Base-by-base conservation (phyloP, 2,329 filamentous ascomycete species). In the Trichoderma oligosporum region DNA sequence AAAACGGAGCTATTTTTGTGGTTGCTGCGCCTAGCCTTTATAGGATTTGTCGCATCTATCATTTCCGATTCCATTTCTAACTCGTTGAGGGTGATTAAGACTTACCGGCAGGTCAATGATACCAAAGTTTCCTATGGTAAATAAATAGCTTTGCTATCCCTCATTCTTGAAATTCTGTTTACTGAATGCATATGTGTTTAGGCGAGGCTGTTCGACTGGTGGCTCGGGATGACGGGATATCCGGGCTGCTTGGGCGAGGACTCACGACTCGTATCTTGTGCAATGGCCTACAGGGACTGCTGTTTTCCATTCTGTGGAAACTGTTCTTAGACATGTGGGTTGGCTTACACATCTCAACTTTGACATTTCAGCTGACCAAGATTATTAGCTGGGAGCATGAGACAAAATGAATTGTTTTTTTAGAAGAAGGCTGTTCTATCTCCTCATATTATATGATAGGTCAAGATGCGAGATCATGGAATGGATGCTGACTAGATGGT, bases 221-320 rank as follows among this genome's bases (percentile, higher is more conserved):
- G 0, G 62, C 79, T 0, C 62, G 66, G 2, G 67, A 73, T 11
- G 76, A 79, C 25, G 76, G 76, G 0, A 51, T 78, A 0, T 45
- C 62, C 0, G 76, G 76, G 0, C 67, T 79, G 0, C 66, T 79
- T 12, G 76, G 76, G 0, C 74, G 76, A 20, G 76, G 76, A 1
- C 70, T 79, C 27, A 73, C 72, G 64, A 79, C 76, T 0, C 71
- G 76, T 7, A 78, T 79, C 6, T 58, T 79, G n/a, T 74, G 73
- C 61, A 79, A 79, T 49, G 76, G 76, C 0, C 61, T 79, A 2
- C 76, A 79, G 51, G 74, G 76, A 0, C 62, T 79, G 3, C 16
- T 79, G 3, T 79, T 79, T 49, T 77, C 75, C 3, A 78, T 79
- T 14, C 61, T 79, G 1, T 79, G 76, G 76, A 79, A 78, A 52